Evolutionary conservation across 2,329 filamentous ascomycete species (phyloP).

Genomic region (Penicillium sp.): DNA sequence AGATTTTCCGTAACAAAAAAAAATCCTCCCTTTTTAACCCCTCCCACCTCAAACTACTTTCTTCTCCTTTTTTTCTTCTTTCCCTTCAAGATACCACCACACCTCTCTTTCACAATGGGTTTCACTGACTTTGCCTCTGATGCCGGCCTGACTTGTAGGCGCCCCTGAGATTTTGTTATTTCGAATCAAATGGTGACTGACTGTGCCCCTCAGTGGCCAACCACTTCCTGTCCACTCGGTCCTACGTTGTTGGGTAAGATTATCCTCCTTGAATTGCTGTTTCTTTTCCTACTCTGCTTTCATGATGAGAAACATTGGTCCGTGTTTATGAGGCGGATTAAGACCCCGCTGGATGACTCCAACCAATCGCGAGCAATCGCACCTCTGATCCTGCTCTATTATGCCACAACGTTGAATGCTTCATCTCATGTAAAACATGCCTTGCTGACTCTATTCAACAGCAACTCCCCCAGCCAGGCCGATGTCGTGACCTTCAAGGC

Average conservation of each 20-base stretch:
- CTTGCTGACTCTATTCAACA: slow-evolving; percentile 31
- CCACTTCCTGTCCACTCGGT: slow-evolving; percentile 56
- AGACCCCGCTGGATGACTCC: slow-evolving; percentile 82
- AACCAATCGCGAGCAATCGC: slow-evolving; percentile 68
- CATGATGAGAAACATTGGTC: slow-evolving; percentile 89
- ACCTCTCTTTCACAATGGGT: slow-evolving; percentile 52
- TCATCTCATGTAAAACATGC: slow-evolving; percentile 3
- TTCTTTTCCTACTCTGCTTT: slow-evolving; percentile 27
- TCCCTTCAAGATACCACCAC: slow-evolving; percentile 21
- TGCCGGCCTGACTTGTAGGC: slow-evolving; percentile 58
- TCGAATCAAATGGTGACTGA: slow-evolving; percentile 28
- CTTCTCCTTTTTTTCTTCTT: slow-evolving; percentile 19
- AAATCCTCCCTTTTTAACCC: slow-evolving; percentile 30
- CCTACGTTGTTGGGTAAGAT: slow-evolving; percentile 77
- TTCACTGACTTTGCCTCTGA: slow-evolving; percentile 64
- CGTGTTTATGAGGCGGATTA: slow-evolving; percentile 94
- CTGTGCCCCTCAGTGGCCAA: slow-evolving; percentile 42
- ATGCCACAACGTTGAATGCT: slow-evolving; percentile 2
- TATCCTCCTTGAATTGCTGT: slow-evolving; percentile 13
- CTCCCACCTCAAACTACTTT: slow-evolving; percentile 25
- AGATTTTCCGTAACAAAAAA: slow-evolving; percentile 25
- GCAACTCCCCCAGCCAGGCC: slow-evolving; percentile 76
- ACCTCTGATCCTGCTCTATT: slow-evolving; percentile 59
- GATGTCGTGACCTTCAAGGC: slow-evolving; percentile 96
- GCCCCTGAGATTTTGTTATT: slow-evolving; percentile 23